phyloP scores from a whole-genome alignment of 2,329 filamentous ascomycete species.

The Chaetomiaceae sp. region DNA sequence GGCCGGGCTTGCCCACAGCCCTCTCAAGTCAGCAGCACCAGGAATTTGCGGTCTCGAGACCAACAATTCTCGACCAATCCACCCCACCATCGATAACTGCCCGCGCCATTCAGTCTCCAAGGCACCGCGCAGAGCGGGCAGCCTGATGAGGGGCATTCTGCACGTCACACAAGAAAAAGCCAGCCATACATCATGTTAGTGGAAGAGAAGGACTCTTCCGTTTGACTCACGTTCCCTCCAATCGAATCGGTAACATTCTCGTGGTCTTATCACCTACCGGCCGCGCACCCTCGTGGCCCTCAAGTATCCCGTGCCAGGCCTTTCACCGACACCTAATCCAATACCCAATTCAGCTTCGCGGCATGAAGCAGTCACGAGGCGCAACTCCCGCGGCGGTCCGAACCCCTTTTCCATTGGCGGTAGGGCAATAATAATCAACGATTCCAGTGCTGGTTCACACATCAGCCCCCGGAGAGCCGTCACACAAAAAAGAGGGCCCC shows the following conservation, averaged over 20 bases:
- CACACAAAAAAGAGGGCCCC: background rate
- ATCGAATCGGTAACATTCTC: slow-evolving; percentile 9
- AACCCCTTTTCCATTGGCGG: background rate
- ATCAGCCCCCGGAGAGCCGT: too few relatives aligned
- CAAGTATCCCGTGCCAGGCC: slow-evolving; percentile 9
- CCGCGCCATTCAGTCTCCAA: background rate
- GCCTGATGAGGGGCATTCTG: slow-evolving; percentile 8
- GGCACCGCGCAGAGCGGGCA: background rate
- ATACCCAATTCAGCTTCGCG: slow-evolving; percentile 3
- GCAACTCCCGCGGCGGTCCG: slow-evolving; percentile 2
- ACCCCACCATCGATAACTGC: slow-evolving; percentile 1
- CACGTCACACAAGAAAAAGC: slow-evolving; percentile 16
- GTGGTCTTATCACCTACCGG: slow-evolving; percentile 11
- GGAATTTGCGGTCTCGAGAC: too few relatives aligned
- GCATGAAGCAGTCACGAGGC: slow-evolving; percentile 16
- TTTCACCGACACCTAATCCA: background rate
- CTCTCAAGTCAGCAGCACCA: too few relatives aligned
- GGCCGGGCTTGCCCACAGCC: too few relatives aligned
- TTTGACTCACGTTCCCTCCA: slow-evolving; percentile 21
- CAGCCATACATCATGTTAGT: too few relatives aligned
- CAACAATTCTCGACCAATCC: slow-evolving; percentile 9
- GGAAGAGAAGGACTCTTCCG: background rate
- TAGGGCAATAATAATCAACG: too few relatives aligned
- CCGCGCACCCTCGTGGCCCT: slow-evolving; percentile 9
- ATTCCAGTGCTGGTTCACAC: too few relatives aligned